phyloP scores from a whole-genome alignment of 345 rosid genomes.

The Abelmoschus esculentus region DNA sequence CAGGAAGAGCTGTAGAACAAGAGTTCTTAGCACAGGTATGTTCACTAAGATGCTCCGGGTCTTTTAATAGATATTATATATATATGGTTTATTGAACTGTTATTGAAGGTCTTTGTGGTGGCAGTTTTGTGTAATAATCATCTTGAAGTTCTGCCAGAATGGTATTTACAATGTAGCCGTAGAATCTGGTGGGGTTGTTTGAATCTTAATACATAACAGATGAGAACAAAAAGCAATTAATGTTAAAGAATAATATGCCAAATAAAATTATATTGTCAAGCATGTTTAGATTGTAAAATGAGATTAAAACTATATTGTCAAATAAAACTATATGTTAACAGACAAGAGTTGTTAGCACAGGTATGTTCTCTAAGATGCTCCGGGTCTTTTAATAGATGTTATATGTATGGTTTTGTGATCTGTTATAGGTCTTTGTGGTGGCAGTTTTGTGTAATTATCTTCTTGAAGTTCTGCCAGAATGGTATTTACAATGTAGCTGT shows the following conservation, averaged over 20 bases:
- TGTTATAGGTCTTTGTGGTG: not conserved
- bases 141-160: not conserved
- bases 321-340: no score
- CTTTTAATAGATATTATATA: not conserved
- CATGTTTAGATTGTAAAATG: not conserved
- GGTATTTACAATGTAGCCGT: not conserved
- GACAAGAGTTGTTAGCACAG: slow-evolving; percentile 61
- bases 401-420: not conserved
- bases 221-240: not conserved
- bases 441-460: slow-evolving; percentile 1
- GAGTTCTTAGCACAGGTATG: slow-evolving; percentile 67
- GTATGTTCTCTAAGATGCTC: slow-evolving; percentile 28
- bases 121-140: slow-evolving; percentile 2
- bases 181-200: slow-evolving; percentile 1
- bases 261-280: not conserved
- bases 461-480: slow-evolving; percentile 1
- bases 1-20: slow-evolving; percentile 89
- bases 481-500: not conserved
- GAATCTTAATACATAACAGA: not conserved
- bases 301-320: not conserved
- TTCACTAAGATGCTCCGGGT: not conserved
- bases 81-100: not conserved
- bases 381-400: not conserved
- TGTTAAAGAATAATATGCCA: not conserved
- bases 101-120: not conserved